Evolutionary conservation across 495 filamentous ascomycete genomes (phyloP).

Genomic region (Tuber indicum): DNA sequence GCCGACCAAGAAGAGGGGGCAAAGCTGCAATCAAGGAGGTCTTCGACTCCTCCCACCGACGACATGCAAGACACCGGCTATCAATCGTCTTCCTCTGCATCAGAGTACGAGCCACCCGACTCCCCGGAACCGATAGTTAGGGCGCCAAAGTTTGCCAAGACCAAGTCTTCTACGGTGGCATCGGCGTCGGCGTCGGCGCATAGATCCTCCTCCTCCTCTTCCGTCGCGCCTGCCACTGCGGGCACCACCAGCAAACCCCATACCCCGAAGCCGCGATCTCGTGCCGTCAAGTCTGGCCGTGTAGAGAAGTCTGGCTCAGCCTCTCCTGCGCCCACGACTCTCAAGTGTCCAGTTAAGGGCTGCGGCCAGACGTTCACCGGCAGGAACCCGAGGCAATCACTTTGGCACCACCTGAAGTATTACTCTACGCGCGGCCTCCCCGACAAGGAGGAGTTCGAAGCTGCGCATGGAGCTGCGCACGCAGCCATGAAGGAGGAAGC

Average conservation of each 20-base stretch:
- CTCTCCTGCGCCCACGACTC: conserved; percentile 26
- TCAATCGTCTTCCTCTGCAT: conserved; percentile 35
- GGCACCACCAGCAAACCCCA: background rate
- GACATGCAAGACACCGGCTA: conserved; percentile 24
- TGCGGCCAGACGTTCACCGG: conserved; percentile 41
- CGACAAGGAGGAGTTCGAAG: conserved; percentile 39
- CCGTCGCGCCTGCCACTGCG: background rate
- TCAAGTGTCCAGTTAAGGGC: conserved; percentile 39
- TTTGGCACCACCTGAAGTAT: conserved; percentile 41
- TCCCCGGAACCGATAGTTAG: conserved; percentile 3
- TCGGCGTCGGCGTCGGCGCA: background rate
- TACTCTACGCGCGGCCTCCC: conserved; percentile 40
- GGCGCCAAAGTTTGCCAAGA: background rate
- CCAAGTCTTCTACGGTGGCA: background rate
- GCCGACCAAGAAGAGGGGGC: background rate
- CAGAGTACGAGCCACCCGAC: conserved; percentile 30
- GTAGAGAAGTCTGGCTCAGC: conserved; percentile 32
- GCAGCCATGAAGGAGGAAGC: conserved; percentile 40
- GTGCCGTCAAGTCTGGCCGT: conserved; percentile 32
- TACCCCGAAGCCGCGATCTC: conserved; percentile 20
- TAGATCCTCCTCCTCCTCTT: conserved; percentile 17
- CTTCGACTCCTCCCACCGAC: background rate
- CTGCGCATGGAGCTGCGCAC: conserved; percentile 38
- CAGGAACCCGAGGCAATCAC: conserved; percentile 37
- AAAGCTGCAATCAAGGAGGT: background rate